Evolutionary conservation across 441 rosid genomes (phyloP).

Genomic region (Erodium chrysanthum): DNA sequence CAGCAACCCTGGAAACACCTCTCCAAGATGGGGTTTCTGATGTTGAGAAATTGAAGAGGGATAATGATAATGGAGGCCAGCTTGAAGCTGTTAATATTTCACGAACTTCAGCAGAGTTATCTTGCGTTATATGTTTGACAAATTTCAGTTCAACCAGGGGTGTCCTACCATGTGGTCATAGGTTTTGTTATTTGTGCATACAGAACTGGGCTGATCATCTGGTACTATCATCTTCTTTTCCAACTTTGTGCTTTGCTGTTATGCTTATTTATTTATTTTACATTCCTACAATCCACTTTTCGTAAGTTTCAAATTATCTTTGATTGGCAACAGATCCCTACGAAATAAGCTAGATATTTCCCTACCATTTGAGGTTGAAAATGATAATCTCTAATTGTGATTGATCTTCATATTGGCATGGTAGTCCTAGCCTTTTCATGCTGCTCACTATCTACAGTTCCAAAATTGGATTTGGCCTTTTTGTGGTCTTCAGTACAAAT

Average conservation of each 20-base stretch:
- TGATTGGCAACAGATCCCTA: background rate
- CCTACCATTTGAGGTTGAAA: background rate
- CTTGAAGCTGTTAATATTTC: conserved; percentile 20
- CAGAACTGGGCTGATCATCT: conserved; percentile 65
- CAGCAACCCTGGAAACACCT: conserved; percentile 14
- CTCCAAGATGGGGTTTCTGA: conserved; percentile 21
- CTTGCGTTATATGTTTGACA: conserved; percentile 91
- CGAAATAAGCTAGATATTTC: background rate
- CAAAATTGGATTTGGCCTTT: background rate
- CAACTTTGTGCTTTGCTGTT: conserved; percentile 4
- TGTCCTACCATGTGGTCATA: conserved; percentile 82
- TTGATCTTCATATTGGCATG: background rate
- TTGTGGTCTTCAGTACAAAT: background rate
- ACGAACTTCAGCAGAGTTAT: conserved; percentile 38
- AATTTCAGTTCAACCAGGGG: conserved; percentile 84
- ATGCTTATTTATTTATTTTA: background rate
- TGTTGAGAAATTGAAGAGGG: conserved; percentile 19
- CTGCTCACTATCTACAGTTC: background rate
- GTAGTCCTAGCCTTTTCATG: background rate
- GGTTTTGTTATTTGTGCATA: conserved; percentile 91
- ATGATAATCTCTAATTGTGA: background rate
- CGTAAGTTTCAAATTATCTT: background rate
- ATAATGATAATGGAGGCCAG: conserved; percentile 19
- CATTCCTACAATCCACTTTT: background rate
- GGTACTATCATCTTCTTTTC: conserved; percentile 33